A percentile compares a stretch with the other conserved stretches of the same genome.
These are phyloP conservation scores for Fusarium sp. DNA, from an alignment of 2,329 filamentous ascomycete genomes.

Conservation along the genomic window DNA sequence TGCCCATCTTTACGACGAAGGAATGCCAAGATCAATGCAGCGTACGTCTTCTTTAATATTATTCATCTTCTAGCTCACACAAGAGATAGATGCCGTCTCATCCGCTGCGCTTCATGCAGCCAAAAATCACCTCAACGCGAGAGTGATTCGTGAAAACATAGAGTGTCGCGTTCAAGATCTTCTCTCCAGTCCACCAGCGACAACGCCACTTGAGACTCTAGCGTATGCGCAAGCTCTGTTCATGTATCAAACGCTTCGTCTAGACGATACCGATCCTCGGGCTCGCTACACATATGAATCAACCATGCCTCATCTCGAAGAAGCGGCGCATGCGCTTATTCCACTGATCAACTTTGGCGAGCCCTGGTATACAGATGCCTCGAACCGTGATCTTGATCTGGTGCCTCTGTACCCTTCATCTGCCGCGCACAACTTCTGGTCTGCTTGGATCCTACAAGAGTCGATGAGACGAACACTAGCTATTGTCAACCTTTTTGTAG, in stretches of 20 bases:
- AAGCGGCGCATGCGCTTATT: background rate
- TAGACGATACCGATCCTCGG: background rate
- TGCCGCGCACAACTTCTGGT: background rate
- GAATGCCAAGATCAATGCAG: background rate
- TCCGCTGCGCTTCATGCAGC: background rate
- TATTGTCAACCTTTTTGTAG: constrained; percentile 5
- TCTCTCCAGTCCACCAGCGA: background rate
- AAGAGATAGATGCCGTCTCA: background rate
- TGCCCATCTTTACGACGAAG: background rate
- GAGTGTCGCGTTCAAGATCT: background rate
- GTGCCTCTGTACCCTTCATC: background rate
- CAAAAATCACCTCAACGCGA: background rate
- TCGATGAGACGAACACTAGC: background rate
- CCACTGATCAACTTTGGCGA: background rate
- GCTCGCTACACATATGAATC: background rate
- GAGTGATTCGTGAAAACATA: constrained; percentile 2
- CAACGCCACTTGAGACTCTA: background rate
- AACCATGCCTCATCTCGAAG: constrained; percentile 16
- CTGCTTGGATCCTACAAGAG: constrained; percentile 2
- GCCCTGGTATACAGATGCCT: background rate
- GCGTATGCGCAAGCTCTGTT: constrained; percentile 6
- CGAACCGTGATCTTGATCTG: fast-evolving
- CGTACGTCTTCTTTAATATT: background rate
- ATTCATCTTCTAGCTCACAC: background rate
- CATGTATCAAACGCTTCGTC: background rate